Conservation (phyloP, 371 early-diverging fungal species). For the Lichtheimia ramosa region DNA sequence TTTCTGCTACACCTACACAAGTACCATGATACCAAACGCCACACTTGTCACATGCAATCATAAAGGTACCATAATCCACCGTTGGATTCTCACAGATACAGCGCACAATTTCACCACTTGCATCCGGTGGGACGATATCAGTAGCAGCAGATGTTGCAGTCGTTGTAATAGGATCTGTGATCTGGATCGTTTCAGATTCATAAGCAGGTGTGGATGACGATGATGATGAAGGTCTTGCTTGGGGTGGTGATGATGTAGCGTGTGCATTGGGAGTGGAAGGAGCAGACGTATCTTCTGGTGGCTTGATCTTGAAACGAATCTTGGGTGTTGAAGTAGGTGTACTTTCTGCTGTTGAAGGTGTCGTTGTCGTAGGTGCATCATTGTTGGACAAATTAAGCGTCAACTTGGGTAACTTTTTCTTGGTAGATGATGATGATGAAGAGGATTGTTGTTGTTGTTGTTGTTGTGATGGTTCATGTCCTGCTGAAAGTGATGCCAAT, state of each 20-base stretch:
- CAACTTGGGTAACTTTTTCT: constrained; percentile 36
- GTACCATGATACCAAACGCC: constrained; percentile 77
- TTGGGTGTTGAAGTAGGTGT: constrained; percentile 33
- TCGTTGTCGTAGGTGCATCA: not conserved
- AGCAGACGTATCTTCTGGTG: constrained; percentile 21
- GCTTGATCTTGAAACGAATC: constrained; percentile 45
- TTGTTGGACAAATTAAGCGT: constrained; percentile 29
- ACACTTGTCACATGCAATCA: constrained; percentile 81
- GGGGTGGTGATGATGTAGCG: not conserved
- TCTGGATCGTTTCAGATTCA: not conserved
- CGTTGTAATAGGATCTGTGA: not conserved
- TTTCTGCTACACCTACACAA: constrained; percentile 64
- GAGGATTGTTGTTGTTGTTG: not conserved
- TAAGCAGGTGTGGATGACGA: no score
- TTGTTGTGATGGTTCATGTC: not conserved
- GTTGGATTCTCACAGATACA: constrained; percentile 71
- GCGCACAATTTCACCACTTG: constrained; percentile 48
- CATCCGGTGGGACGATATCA: not conserved
- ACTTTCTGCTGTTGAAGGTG: constrained; percentile 12
- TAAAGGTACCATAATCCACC: constrained; percentile 72
- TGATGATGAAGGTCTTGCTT: not conserved
- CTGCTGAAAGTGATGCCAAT: constrained; percentile 25
- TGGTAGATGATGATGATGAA: constrained; percentile 8
- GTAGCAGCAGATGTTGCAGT: not conserved
- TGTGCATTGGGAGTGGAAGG: constrained; percentile 1